Evolutionary conservation across 768 basidiomycete genomes (phyloP).

Genomic region (Tulasnella sp.): DNA sequence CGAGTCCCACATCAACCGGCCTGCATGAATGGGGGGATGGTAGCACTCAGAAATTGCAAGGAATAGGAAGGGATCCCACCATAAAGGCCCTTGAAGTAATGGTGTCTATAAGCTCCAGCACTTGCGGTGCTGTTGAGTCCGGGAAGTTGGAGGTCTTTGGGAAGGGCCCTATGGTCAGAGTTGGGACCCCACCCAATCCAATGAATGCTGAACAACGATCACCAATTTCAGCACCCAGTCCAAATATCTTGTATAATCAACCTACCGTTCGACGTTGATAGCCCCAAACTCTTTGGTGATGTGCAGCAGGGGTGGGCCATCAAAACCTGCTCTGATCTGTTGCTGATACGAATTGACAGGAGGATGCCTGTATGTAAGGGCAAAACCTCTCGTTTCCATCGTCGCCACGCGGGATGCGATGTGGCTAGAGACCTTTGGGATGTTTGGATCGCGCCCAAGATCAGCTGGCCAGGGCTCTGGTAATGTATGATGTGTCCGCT

Average conservation of each 20-base stretch:
- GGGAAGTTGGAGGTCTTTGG: not conserved
- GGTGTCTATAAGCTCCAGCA: not conserved
- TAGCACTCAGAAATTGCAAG: not conserved
- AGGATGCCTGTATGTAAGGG: not conserved
- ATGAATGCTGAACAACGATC: not conserved
- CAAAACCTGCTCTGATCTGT: not conserved
- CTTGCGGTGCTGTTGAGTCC: constrained; percentile 3
- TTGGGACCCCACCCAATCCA: constrained; percentile 1
- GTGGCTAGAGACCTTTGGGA: not conserved
- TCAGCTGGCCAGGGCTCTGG: constrained; percentile 33
- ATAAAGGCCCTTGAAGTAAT: constrained; percentile 11
- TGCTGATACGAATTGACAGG: constrained; percentile 3
- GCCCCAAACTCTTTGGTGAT: constrained; percentile 3
- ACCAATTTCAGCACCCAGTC: too few species aligned
- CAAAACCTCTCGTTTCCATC: not conserved
- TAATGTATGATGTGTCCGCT: not conserved
- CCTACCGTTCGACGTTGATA: constrained; percentile 5
- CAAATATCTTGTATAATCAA: not conserved
- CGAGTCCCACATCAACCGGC: constrained; percentile 5
- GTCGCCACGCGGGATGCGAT: not conserved
- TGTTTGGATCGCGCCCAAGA: not conserved
- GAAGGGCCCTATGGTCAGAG: constrained; percentile 6
- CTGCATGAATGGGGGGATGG: not conserved
- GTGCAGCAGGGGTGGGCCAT: constrained; percentile 1
- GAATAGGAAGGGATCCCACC: not conserved